phyloP scores from a whole-genome alignment of 176 grass and related monocot species.

The Avena sativa region DNA sequence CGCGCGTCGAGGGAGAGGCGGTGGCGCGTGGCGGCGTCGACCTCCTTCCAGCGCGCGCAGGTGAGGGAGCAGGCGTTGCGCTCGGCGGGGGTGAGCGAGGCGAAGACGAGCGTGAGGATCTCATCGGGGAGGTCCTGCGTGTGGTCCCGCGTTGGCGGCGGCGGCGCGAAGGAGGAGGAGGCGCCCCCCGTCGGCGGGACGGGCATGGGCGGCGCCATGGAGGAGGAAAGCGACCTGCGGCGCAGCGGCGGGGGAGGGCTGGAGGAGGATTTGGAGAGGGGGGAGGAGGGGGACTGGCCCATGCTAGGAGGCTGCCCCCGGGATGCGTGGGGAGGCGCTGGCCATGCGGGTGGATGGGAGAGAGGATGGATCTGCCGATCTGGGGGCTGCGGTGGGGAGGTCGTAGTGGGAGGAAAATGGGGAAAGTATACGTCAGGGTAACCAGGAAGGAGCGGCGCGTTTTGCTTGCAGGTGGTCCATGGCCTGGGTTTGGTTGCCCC shows the following conservation, averaged over 20 bases:
- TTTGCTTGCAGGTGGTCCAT: constrained; percentile 20
- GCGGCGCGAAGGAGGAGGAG: background rate
- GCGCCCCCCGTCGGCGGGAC: background rate
- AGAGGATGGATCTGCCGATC: constrained; percentile 56
- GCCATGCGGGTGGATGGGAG: constrained; percentile 38
- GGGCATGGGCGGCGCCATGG: constrained; percentile 46
- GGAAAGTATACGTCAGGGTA: constrained; percentile 26
- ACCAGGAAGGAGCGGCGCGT: background rate
- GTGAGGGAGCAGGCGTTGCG: constrained; percentile 78
- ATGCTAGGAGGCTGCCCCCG: constrained; percentile 50
- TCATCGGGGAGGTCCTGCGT: constrained; percentile 92
- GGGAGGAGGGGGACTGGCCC: constrained; percentile 43
- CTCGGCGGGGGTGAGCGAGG: constrained; percentile 59
- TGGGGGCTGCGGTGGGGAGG: background rate
- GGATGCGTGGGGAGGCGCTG: constrained; percentile 40
- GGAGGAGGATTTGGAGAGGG: constrained; percentile 39
- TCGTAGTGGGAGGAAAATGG: background rate
- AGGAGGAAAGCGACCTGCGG: constrained; percentile 25
- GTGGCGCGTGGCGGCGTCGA: constrained; percentile 68
- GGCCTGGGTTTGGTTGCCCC: background rate
- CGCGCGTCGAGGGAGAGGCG: constrained; percentile 67
- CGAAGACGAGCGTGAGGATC: constrained; percentile 75
- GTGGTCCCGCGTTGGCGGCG: constrained; percentile 53
- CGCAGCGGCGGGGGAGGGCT: constrained; percentile 28
- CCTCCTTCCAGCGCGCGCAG: constrained; percentile 70